These are phyloP conservation scores for Xylaria sp. DNA, from an alignment of 2,329 filamentous ascomycete species.

Conservation along the genomic window DNA sequence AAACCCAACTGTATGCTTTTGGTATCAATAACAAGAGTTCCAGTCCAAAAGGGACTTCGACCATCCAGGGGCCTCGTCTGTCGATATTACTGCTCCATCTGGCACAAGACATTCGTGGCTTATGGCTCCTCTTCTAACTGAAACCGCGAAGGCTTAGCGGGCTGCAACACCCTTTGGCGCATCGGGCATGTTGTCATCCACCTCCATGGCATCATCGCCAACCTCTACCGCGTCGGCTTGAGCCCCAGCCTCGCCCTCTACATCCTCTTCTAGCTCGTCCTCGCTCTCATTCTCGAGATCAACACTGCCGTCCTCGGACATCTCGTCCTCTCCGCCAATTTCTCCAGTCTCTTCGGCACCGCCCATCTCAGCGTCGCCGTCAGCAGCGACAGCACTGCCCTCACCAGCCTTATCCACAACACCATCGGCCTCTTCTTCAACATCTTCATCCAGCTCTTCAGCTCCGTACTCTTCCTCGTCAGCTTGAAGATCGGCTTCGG, in stretches of 20 bases:
- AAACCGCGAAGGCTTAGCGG: conserved; percentile 27
- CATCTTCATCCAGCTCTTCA: conserved; percentile 79
- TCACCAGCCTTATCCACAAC: conserved; percentile 51
- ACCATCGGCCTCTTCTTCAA: conserved; percentile 59
- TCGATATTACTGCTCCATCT: not conserved
- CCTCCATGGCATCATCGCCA: conserved; percentile 51
- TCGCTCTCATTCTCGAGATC: conserved; percentile 74
- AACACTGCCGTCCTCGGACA: conserved; percentile 71
- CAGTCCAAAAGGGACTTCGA: conserved; percentile 16
- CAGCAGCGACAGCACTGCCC: conserved; percentile 52
- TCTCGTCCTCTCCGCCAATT: conserved; percentile 65
- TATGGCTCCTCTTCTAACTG: not conserved
- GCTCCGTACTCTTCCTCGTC: conserved; percentile 84
- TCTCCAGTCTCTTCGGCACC: conserved; percentile 56
- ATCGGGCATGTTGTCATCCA: conserved; percentile 43
- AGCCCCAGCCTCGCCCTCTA: conserved; percentile 49
- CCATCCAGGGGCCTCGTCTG: conserved; percentile 30
- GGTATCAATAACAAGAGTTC: conserved; percentile 21
- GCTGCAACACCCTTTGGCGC: conserved; percentile 36
- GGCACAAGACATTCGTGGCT: not conserved
- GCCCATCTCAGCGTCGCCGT: conserved; percentile 74
- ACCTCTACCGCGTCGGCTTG: conserved; percentile 38
- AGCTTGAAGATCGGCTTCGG: conserved; percentile 92
- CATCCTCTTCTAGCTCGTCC: conserved; percentile 68
- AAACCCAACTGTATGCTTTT: conserved; percentile 14